These are phyloP conservation scores for Rhizopogon roseolus DNA, from an alignment of 768 basidiomycete species.

Conservation along the genomic window DNA sequence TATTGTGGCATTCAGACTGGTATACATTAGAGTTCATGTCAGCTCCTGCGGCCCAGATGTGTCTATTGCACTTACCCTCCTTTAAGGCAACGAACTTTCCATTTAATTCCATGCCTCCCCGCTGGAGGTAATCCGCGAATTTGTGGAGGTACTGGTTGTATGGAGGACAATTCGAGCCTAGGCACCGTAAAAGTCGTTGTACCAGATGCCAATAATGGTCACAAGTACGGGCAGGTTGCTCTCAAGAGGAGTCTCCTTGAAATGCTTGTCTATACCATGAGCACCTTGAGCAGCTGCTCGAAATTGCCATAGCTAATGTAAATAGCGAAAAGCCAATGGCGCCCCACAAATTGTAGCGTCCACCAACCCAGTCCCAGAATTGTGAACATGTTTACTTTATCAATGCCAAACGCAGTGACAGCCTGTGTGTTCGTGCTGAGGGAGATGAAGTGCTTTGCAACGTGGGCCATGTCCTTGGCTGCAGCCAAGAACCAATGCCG, in stretches of 20 bases:
- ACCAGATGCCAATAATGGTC: slow-evolving; percentile 95
- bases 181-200: slow-evolving; percentile 96
- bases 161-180: slow-evolving; percentile 95
- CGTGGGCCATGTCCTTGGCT: slow-evolving; percentile 85
- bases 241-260: slow-evolving; percentile 83
- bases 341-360: slow-evolving; percentile 97
- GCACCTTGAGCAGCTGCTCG: slow-evolving; percentile 81
- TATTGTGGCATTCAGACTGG: too few species aligned
- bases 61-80: slow-evolving; percentile 64
- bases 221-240: slow-evolving; percentile 89
- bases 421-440: slow-evolving; percentile 94
- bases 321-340: slow-evolving; percentile 93
- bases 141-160: slow-evolving; percentile 99
- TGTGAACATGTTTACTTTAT: slow-evolving; percentile 92
- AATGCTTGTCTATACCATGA: slow-evolving; percentile 97
- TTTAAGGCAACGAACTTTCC: slow-evolving; percentile 95
- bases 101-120: slow-evolving; percentile 99
- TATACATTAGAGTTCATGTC: background rate
- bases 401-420: slow-evolving; percentile 91
- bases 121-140: slow-evolving; percentile 99
- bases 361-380: slow-evolving; percentile 99
- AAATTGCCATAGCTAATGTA: slow-evolving; percentile 95
- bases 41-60: background rate
- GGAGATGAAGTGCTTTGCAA: slow-evolving; percentile 98
- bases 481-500: slow-evolving; percentile 87